These are phyloP conservation scores for Auricularia cornea DNA, from an alignment of 768 basidiomycete genomes.

Conservation along the genomic window DNA sequence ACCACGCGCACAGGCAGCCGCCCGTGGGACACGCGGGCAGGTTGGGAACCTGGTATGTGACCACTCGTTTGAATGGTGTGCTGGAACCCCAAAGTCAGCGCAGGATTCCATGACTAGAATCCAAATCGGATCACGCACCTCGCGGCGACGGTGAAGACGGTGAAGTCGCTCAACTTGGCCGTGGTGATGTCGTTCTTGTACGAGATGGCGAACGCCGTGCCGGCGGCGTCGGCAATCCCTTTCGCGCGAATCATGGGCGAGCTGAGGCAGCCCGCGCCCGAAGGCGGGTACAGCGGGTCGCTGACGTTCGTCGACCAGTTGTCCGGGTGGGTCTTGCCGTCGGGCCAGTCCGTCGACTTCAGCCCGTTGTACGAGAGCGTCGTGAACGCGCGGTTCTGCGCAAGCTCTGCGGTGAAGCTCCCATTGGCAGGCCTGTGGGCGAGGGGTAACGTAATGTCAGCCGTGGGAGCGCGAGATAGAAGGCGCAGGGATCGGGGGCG, in stretches of 20 bases:
- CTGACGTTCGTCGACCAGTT: background rate
- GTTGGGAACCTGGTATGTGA: conserved; percentile 4
- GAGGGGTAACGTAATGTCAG: background rate
- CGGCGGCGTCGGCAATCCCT: background rate
- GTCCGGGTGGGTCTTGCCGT: conserved; percentile 6
- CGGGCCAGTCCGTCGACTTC: background rate
- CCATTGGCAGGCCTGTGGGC: conserved; percentile 1
- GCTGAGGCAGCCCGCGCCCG: background rate
- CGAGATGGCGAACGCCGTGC: conserved; percentile 5
- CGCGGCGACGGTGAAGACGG: conserved; percentile 1
- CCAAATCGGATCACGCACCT: no score
- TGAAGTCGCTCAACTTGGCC: background rate
- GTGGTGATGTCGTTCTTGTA: conserved; percentile 2
- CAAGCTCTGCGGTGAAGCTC: conserved; percentile 4
- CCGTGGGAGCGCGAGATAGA: background rate
- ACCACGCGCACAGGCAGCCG: conserved; percentile 5
- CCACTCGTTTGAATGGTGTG: conserved; percentile 7
- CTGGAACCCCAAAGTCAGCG: background rate
- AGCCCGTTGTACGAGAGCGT: conserved; percentile 1
- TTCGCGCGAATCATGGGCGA: background rate
- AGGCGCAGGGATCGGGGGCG: background rate
- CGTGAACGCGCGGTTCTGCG: conserved; percentile 3
- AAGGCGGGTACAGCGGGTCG: background rate
- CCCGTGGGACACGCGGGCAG: conserved; percentile 6
- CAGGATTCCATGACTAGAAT: background rate